Conservation (phyloP, 2,329 filamentous ascomycete genomes). For the Chaetomium strumarium region DNA sequence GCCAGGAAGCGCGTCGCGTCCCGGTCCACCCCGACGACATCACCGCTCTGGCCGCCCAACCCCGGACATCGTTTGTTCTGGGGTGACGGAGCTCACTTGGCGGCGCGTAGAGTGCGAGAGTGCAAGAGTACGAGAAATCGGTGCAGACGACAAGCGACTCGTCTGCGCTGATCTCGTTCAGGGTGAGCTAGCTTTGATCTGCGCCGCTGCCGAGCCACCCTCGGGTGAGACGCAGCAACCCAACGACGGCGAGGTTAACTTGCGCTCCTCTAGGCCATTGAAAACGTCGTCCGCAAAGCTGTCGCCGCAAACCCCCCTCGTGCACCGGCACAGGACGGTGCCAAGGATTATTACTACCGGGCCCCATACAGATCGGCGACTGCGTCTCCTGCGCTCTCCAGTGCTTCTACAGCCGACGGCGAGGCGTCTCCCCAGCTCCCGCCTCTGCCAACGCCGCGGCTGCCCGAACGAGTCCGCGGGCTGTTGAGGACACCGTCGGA, state of each 20-base stretch:
- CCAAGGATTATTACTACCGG: constrained; percentile 34
- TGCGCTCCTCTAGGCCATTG: constrained; percentile 30
- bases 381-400: constrained; percentile 55
- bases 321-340: constrained; percentile 56
- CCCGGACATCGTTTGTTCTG: constrained; percentile 1
- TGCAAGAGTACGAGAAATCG: constrained; percentile 38
- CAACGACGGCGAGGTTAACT: constrained; percentile 8
- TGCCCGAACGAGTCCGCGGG: constrained; percentile 50
- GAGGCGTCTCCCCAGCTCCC: constrained; percentile 54
- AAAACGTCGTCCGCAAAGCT: constrained; percentile 53
- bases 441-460: constrained; percentile 51
- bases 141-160: constrained; percentile 53
- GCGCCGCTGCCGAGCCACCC: constrained; percentile 13
- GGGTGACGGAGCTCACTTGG: background rate
- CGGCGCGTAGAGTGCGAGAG: constrained; percentile 16
- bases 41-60: constrained; percentile 1
- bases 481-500: constrained; percentile 50
- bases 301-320: constrained; percentile 48
- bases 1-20: constrained; percentile 25
- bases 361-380: constrained; percentile 29
- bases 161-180: constrained; percentile 57
- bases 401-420: constrained; percentile 55
- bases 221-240: background rate
- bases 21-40: constrained; percentile 5
- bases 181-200: constrained; percentile 41